A percentile compares a stretch with the other conserved stretches of the same genome.
Conservation (phyloP, 2,329 filamentous ascomycete genomes). For the Sphaerulina populicola region DNA sequence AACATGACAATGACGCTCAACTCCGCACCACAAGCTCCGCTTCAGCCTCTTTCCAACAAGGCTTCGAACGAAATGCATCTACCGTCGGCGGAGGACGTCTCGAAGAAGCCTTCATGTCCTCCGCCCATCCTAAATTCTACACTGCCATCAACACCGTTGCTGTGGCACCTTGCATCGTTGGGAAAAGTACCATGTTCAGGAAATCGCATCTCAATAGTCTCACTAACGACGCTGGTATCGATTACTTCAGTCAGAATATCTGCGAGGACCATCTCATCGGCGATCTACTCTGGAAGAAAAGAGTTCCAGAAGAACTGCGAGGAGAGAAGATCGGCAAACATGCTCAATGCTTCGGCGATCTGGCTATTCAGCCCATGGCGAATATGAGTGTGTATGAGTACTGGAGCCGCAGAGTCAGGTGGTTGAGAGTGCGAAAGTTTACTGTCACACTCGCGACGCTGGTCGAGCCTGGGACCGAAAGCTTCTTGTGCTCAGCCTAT, state of each 20-base stretch:
- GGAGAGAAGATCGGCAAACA: slow-evolving; percentile 60
- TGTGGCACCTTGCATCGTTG: slow-evolving; percentile 85
- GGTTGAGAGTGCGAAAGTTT: slow-evolving; percentile 90
- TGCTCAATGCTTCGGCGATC: slow-evolving; percentile 71
- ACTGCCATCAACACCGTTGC: slow-evolving; percentile 89
- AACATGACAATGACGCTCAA: slow-evolving; percentile 8
- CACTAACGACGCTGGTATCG: slow-evolving; percentile 60
- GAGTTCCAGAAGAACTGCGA: slow-evolving; percentile 37
- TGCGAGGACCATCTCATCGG: slow-evolving; percentile 97
- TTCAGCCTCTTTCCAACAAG: slow-evolving; percentile 18
- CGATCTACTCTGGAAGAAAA: slow-evolving; percentile 74
- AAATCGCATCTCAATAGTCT: slow-evolving; percentile 77
- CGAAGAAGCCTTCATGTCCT: slow-evolving; percentile 91
- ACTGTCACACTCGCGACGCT: slow-evolving; percentile 82
- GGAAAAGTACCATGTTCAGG: slow-evolving; percentile 98
- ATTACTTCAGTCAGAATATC: slow-evolving; percentile 91
- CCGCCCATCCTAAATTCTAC: slow-evolving; percentile 94
- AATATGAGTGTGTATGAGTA: slow-evolving; percentile 72
- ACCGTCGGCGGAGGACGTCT: slow-evolving; percentile 63
- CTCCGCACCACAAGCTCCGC: slow-evolving; percentile 24
- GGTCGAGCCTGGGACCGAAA: slow-evolving; percentile 87
- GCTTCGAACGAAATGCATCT: slow-evolving; percentile 20
- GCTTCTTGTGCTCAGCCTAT: slow-evolving; percentile 72
- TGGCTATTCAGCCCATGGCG: slow-evolving; percentile 82
- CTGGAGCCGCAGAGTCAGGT: slow-evolving; percentile 70